These are phyloP conservation scores for Xylariaceae sp. DNA, from an alignment of 2,329 filamentous ascomycete species.

Conservation along the genomic window DNA sequence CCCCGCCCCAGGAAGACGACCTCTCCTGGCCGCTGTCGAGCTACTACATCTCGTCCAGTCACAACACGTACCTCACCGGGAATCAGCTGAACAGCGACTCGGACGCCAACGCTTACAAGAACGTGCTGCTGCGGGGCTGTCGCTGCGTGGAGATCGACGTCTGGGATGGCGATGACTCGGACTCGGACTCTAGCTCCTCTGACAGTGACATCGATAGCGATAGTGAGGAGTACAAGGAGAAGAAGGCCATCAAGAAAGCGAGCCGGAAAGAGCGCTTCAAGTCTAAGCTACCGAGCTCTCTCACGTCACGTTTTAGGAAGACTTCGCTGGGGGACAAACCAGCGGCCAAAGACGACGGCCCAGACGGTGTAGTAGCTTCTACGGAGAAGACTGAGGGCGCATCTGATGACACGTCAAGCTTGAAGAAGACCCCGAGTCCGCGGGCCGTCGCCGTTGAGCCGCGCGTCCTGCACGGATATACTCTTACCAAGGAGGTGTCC, in stretches of 20 bases:
- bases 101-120: conserved; percentile 82
- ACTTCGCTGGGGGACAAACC: conserved; percentile 41
- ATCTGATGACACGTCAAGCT: conserved; percentile 8
- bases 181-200: conserved; percentile 59
- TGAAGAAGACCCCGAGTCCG: conserved; percentile 22
- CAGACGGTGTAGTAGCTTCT: background rate
- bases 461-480: conserved; percentile 80
- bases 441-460: conserved; percentile 53
- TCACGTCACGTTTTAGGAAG: conserved; percentile 43
- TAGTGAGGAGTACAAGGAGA: conserved; percentile 46
- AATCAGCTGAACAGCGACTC: conserved; percentile 83
- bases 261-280: conserved; percentile 59
- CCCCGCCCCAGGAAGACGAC: conserved; percentile 38
- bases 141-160: conserved; percentile 93
- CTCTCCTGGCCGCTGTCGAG: conserved; percentile 76
- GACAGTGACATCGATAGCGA: conserved; percentile 31
- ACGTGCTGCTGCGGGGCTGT: conserved; percentile 75
- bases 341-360: conserved; percentile 10
- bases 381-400: background rate
- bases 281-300: conserved; percentile 44
- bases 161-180: conserved; percentile 81
- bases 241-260: conserved; percentile 56
- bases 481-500: conserved; percentile 78
- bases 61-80: conserved; percentile 90
- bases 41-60: conserved; percentile 91